Evolutionary conservation across 257 asterid species (phyloP).

Genomic region (Dorcoceras hygrometricum): DNA sequence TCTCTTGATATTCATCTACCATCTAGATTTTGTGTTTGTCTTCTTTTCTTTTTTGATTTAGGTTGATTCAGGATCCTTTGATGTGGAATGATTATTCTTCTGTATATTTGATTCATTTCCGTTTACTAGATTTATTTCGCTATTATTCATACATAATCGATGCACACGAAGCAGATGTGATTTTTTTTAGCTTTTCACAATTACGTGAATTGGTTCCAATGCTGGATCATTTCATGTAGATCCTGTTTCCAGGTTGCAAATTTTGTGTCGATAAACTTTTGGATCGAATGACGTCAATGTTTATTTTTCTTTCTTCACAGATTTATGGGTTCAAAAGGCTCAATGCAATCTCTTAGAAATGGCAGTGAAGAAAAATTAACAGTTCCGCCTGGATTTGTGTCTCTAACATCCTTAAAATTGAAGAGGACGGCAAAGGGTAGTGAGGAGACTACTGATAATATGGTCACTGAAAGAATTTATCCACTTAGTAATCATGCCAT

Average conservation of each 20-base stretch:
- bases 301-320: conserved; percentile 15
- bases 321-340: conserved; percentile 43
- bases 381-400: conserved; percentile 85
- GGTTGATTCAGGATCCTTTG: neutral
- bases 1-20: conserved; percentile 1
- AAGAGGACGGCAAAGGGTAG: conserved; percentile 29
- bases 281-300: neutral
- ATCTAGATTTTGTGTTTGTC: neutral
- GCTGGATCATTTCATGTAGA: conserved; percentile 5
- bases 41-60: neutral
- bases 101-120: neutral
- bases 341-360: conserved; percentile 15
- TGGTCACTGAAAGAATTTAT: conserved; percentile 26
- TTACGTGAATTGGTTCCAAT: conserved; percentile 7
- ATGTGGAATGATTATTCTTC: neutral
- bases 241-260: conserved; percentile 12
- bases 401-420: conserved; percentile 52
- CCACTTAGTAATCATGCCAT: conserved; percentile 32
- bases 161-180: neutral
- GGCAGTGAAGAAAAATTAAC: conserved; percentile 26
- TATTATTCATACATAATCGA: neutral
- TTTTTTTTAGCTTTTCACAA: conserved; percentile 20
- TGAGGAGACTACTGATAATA: conserved; percentile 22
- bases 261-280: conserved; percentile 11
- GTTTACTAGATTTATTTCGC: neutral